Conservation (phyloP, 108 stramenopile genomes). For the Pinguiococcus pyrenoidosus region DNA sequence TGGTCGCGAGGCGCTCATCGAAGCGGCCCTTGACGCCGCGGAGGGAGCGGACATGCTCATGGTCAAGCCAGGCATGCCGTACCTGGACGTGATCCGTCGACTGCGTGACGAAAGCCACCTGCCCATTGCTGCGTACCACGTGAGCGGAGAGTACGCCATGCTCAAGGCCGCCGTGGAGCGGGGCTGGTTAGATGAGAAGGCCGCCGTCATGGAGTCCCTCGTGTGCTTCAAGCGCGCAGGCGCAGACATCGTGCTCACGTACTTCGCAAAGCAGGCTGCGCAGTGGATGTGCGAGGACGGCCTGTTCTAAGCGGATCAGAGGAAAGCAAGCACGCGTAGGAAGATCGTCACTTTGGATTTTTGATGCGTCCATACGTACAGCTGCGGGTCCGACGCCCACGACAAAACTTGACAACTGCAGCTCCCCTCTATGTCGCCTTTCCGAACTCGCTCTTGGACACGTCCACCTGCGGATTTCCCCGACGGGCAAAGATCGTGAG, state of each 20-base stretch:
- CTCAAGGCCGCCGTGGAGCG: constrained; percentile 89
- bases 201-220: constrained; percentile 81
- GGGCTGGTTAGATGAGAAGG: constrained; percentile 90
- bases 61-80: constrained; percentile 98
- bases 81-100: constrained; percentile 90
- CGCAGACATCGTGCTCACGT: constrained; percentile 91
- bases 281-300: constrained; percentile 42
- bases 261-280: constrained; percentile 93
- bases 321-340: too few species aligned
- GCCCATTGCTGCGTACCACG: constrained; percentile 97
- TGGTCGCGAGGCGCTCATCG: constrained; percentile 81
- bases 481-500: too few species aligned
- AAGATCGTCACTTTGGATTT: too few species aligned
- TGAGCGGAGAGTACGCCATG: constrained; percentile 99
- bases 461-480: too few species aligned
- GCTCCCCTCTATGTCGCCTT: too few species aligned
- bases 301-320: constrained; percentile 1
- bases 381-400: too few species aligned
- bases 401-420: too few species aligned
- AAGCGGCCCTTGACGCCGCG: constrained; percentile 81
- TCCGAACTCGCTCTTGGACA: too few species aligned
- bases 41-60: constrained; percentile 99
- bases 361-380: too few species aligned
- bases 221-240: constrained; percentile 96
- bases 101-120: constrained; percentile 64